Evolutionary conservation across 257 asterid species (phyloP).

Genomic region (Jasminum sambac): DNA sequence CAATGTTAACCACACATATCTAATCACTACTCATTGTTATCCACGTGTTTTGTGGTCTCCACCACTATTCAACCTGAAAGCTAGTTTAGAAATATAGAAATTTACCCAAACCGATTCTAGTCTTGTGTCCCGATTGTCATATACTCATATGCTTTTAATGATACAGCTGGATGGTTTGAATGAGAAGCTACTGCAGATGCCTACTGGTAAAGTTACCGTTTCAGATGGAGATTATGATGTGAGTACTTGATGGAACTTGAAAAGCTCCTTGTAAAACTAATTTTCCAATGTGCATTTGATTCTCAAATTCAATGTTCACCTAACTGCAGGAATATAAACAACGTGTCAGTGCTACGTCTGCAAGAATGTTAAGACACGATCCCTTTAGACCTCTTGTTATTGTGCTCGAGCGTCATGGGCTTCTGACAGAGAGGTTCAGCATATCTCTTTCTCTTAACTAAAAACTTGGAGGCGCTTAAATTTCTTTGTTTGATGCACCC

Average conservation of each 20-base stretch:
- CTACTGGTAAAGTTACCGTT: constrained; percentile 33
- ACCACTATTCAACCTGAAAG: no score
- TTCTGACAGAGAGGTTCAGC: constrained; percentile 69
- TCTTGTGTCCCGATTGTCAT: constrained; percentile 23
- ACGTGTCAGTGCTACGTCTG: constrained; percentile 28
- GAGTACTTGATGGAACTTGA: constrained; percentile 16
- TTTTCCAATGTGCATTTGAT: constrained; percentile 13
- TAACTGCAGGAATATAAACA: constrained; percentile 42
- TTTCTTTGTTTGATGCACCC: constrained; percentile 10
- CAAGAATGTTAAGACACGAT: constrained; percentile 40
- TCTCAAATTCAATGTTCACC: constrained; percentile 18
- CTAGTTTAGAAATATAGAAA: no score
- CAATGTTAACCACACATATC: no score
- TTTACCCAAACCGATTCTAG: no score
- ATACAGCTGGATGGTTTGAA: constrained; percentile 82
- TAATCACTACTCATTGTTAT: no score
- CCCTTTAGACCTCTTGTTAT: constrained; percentile 72
- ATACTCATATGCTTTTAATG: constrained; percentile 26
- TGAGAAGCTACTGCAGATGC: constrained; percentile 58
- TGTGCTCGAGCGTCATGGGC: constrained; percentile 54
- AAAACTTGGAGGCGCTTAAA: constrained; percentile 15
- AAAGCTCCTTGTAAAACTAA: constrained; percentile 4
- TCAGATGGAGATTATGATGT: constrained; percentile 34
- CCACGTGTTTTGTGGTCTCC: no score
- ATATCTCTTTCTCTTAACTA: constrained; percentile 3